Conservation (phyloP, 805 yeast species). For the Spathaspora gorwiae region DNA sequence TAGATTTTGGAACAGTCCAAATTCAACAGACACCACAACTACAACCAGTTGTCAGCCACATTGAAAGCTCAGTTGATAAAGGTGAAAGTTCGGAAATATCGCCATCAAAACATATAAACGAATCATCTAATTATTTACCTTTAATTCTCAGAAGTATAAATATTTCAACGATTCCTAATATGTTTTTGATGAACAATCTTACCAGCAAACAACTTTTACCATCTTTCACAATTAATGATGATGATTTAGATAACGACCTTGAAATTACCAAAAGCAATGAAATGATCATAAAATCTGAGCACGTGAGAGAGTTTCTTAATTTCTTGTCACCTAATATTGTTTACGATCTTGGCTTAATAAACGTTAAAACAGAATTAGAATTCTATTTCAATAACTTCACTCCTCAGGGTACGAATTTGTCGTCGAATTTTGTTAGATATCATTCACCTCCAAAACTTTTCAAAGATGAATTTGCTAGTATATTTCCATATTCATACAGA, state of each 20-base stretch:
- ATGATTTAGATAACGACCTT: slow-evolving; percentile 31
- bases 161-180: slow-evolving; percentile 55
- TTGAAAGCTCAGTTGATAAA: not conserved
- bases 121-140: slow-evolving; percentile 59
- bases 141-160: slow-evolving; percentile 64
- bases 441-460: slow-evolving; percentile 10
- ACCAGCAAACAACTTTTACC: slow-evolving; percentile 12
- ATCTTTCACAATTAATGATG: slow-evolving; percentile 31
- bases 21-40: slow-evolving; percentile 2
- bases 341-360: slow-evolving; percentile 30
- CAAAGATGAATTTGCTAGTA: slow-evolving; percentile 15
- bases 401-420: slow-evolving; percentile 4
- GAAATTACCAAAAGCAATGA: slow-evolving; percentile 25
- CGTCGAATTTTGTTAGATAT: slow-evolving; percentile 13
- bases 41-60: not conserved
- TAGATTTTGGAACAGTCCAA: slow-evolving; percentile 11
- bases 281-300: slow-evolving; percentile 22
- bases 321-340: slow-evolving; percentile 40
- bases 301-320: slow-evolving; percentile 30
- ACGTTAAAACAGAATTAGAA: slow-evolving; percentile 7
- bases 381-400: slow-evolving; percentile 4
- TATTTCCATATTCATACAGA: slow-evolving; percentile 30
- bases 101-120: slow-evolving; percentile 13
- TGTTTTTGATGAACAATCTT: slow-evolving; percentile 36
- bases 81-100: not conserved